Evolutionary conservation across 257 asterid species (phyloP).

Genomic region (Verbascum thapsus): DNA sequence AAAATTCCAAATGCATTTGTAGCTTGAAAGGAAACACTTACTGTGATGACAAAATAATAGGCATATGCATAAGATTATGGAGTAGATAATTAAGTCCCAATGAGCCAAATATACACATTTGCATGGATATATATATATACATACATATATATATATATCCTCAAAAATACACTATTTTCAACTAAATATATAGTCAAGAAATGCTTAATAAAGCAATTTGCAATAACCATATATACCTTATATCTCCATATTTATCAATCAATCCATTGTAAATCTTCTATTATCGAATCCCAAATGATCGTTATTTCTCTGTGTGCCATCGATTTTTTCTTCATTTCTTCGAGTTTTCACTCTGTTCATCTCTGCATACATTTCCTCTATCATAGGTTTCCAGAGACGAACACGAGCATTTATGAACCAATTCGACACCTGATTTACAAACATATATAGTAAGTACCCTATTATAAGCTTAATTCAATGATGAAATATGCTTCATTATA

Average conservation of each 20-base stretch:
- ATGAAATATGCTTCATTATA: too few relatives aligned
- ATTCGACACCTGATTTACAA: constrained; percentile 61
- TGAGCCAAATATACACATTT: constrained; percentile 26
- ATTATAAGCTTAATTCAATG: too few relatives aligned
- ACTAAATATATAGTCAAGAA: constrained; percentile 15
- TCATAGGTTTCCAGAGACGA: constrained; percentile 93
- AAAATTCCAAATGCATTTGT: too few relatives aligned
- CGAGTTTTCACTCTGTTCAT: constrained; percentile 59
- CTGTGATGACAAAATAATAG: background rate
- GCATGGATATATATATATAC: constrained; percentile 23
- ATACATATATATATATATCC: too few relatives aligned
- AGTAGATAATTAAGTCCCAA: constrained; percentile 1
- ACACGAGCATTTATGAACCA: constrained; percentile 96
- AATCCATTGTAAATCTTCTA: constrained; percentile 46
- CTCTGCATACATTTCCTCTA: constrained; percentile 92
- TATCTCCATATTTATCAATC: constrained; percentile 13
- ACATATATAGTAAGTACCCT: background rate
- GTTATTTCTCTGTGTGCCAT: constrained; percentile 37
- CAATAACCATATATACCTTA: constrained; percentile 23
- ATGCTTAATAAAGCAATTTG: constrained; percentile 17
- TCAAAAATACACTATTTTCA: constrained; percentile 27
- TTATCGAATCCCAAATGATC: constrained; percentile 32
- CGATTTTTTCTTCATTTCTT: constrained; percentile 38
- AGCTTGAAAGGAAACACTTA: too few relatives aligned
- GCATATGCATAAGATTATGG: background rate